Percentiles rank a stretch among this genome's conserved stretches.
phyloP scores from a whole-genome alignment of 1,139 yeast genomes.

The Citeromyces siamensis region DNA sequence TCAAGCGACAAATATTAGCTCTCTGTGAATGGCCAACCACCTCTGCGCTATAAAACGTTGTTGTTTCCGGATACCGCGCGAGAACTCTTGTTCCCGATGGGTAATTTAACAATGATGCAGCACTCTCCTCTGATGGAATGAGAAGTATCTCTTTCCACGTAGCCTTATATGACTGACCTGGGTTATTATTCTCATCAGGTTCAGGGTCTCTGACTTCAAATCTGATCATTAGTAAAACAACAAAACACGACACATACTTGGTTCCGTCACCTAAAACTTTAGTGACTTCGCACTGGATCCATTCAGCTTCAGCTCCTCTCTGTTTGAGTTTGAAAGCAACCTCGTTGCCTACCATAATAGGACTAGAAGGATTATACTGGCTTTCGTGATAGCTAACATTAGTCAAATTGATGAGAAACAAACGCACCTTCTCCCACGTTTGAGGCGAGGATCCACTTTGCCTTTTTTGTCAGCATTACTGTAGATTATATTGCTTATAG shows the following conservation, averaged over 20 bases:
- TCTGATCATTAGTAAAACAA: constrained; percentile 10
- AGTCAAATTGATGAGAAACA: constrained; percentile 14
- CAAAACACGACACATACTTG: constrained; percentile 19
- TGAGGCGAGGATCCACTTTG: not conserved
- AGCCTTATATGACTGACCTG: constrained; percentile 82
- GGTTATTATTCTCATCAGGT: constrained; percentile 87
- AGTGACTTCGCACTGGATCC: constrained; percentile 94
- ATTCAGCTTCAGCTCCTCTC: constrained; percentile 65
- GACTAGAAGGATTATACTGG: constrained; percentile 42
- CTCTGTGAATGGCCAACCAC: constrained; percentile 62
- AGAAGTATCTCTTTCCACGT: constrained; percentile 68
- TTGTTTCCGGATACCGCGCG: constrained; percentile 95
- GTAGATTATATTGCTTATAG: constrained; percentile 6
- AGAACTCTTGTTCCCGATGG: constrained; percentile 74
- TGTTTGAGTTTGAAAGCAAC: constrained; percentile 77
- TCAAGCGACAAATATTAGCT: constrained; percentile 67
- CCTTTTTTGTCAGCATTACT: not conserved
- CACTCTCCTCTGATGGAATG: constrained; percentile 42
- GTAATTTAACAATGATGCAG: constrained; percentile 37
- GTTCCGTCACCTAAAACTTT: constrained; percentile 67
- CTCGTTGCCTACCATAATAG: constrained; percentile 58
- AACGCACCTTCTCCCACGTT: constrained; percentile 23
- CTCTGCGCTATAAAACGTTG: constrained; percentile 91
- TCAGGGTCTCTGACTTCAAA: constrained; percentile 94
- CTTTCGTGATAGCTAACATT: constrained; percentile 7